Base-by-base conservation (phyloP, 352 stramenopile species). In the Phytophthora hybrid region DNA sequence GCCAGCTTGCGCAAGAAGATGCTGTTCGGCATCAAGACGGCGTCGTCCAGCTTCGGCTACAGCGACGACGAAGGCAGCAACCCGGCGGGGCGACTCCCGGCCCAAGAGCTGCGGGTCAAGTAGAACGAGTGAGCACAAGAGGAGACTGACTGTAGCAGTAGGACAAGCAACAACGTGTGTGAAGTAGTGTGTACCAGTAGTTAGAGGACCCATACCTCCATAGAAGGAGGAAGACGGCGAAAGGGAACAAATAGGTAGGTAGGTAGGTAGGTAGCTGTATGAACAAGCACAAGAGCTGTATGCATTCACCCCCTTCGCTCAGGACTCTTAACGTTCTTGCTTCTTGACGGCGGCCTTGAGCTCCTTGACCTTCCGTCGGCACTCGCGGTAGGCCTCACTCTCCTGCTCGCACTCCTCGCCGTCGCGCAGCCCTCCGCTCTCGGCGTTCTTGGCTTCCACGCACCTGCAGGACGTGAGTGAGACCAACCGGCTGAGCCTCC, bases 371-470 rank as follows among this genome's bases (percentile, higher is more conserved):
- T 84, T 87, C 59, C 72, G 73, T 52, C 85, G 75, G 69, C 85
- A 93, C 69, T 88, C 82, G 65, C 82, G 85, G 66, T 93, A 93
- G 29, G 78, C 81, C 56, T 86, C 77, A 56, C 84, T 77, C 68
- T 93, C 85, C 34, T 81, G 71, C 59, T 91, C 82, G 64, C 85
- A 93, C 76, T 93, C 85, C 54, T 91, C 85, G 55, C 85, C 85
- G 66, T 93, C 84, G 26, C 85, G 84, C n/a, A 93, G 73, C 0
- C 85, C 85, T 49, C 85, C 85, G 59, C 79, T 87, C 71, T 87
- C 78, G 54, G 78, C 79, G 19, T 62, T 91, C 55, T 84, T 85
- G 56, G 73, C 74, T 62, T 93, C 82, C 59, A 93, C 85, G 57
- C 85, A 93, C 53, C 85, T 92, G 53, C 21, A 67, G 10, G 29